These are phyloP conservation scores for Hypoxylon sp. DNA, from an alignment of 2,329 filamentous ascomycete genomes.

Conservation along the genomic window DNA sequence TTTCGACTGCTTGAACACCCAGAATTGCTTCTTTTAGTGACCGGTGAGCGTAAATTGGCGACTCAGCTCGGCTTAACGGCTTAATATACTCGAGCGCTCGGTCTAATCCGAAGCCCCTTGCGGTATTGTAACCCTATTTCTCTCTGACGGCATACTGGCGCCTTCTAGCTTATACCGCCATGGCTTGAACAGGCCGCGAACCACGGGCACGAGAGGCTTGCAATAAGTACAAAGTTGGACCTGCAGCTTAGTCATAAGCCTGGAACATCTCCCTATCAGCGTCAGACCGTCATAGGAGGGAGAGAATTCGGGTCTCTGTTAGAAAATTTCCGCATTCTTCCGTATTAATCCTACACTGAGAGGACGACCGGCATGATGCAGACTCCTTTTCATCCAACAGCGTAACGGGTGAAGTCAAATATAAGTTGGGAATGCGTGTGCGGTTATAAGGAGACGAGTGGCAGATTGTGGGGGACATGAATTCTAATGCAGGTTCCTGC, in stretches of 20 bases:
- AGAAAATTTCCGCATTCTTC: conserved; percentile 21
- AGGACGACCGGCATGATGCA: conserved; percentile 12
- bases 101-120: conserved; percentile 30
- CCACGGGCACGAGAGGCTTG: conserved; percentile 24
- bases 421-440: conserved; percentile 7
- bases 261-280: conserved; percentile 12
- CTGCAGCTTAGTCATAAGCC: conserved; percentile 31
- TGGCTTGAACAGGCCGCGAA: conserved; percentile 35
- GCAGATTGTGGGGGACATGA: conserved; percentile 19
- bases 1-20: conserved; percentile 3
- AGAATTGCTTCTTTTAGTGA: conserved; percentile 34
- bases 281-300: conserved; percentile 11
- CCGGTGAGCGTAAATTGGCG: conserved; percentile 26
- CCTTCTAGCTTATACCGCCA: conserved; percentile 28
- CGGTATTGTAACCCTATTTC: conserved; percentile 24
- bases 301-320: neutral
- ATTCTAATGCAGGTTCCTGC: conserved; percentile 28
- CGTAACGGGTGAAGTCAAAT: conserved; percentile 9
- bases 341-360: conserved; percentile 9
- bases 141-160: conserved; percentile 15
- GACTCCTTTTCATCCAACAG: conserved; percentile 2
- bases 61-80: conserved; percentile 34
- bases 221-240: conserved; percentile 2
- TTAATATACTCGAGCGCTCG: conserved; percentile 20
- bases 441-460: conserved; percentile 21